A percentile compares a stretch with the other conserved stretches of the same genome.
Evolutionary conservation across 106 monocot species (phyloP).

Genomic region (Posidonia australis): DNA sequence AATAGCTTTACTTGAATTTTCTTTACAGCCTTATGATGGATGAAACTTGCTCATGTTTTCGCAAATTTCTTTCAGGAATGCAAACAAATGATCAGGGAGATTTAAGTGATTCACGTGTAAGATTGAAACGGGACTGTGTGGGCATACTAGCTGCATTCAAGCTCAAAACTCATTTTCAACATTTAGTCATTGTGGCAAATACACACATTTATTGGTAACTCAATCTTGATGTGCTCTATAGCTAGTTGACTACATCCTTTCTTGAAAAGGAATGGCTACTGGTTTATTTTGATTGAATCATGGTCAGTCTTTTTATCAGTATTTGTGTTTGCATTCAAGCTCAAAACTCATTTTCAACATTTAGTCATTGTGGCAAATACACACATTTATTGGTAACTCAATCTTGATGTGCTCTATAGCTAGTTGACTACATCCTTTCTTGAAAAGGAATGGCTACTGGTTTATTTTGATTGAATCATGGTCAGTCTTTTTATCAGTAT

Average conservation of each 20-base stretch:
- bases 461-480: too few relatives aligned
- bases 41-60: not conserved
- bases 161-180: constrained; percentile 47
- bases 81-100: constrained; percentile 25
- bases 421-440: too few relatives aligned
- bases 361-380: constrained; percentile 74
- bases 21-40: not conserved
- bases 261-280: too few relatives aligned
- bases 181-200: constrained; percentile 64
- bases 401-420: not conserved
- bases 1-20: not conserved
- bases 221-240: not conserved
- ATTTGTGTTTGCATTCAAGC: constrained; percentile 77
- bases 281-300: too few relatives aligned
- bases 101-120: constrained; percentile 58
- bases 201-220: constrained; percentile 88
- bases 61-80: constrained; percentile 11
- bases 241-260: too few relatives aligned
- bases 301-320: too few relatives aligned
- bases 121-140: constrained; percentile 85
- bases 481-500: too few relatives aligned
- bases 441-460: too few relatives aligned
- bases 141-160: constrained; percentile 78
- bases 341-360: constrained; percentile 46
- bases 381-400: constrained; percentile 76